phyloP scores from a whole-genome alignment of 257 asterid genomes.

The Lycium barbarum region DNA sequence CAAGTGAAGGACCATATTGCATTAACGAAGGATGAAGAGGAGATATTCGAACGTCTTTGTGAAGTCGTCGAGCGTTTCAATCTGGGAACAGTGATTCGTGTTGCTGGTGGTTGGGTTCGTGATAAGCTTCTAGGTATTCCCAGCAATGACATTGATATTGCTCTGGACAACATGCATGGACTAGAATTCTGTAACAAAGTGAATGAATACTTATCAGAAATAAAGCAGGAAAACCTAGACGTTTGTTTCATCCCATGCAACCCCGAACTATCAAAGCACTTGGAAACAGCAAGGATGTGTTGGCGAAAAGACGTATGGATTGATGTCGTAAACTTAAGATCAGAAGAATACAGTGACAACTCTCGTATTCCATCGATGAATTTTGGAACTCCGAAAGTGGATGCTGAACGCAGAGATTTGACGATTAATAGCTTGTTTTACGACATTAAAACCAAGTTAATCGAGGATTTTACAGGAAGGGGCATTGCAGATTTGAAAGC shows the following conservation, averaged over 20 bases:
- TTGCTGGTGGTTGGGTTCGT: conserved; percentile 99
- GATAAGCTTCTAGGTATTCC: conserved; percentile 79
- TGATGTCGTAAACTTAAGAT: conserved; percentile 88
- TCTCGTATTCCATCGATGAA: conserved; percentile 92
- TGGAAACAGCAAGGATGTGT: conserved; percentile 90
- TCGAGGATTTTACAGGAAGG: conserved; percentile 83
- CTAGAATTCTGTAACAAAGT: conserved; percentile 80
- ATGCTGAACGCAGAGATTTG: conserved; percentile 87
- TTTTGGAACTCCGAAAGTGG: conserved; percentile 85
- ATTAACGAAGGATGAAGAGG: neutral
- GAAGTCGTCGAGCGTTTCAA: conserved; percentile 61
- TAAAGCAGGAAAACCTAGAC: conserved; percentile 64
- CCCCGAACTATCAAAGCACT: conserved; percentile 91
- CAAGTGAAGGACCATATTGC: too few relatives aligned
- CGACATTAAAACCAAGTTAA: conserved; percentile 71
- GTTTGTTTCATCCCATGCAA: conserved; percentile 72
- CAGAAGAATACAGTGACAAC: conserved; percentile 78
- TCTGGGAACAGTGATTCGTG: conserved; percentile 78
- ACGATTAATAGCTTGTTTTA: conserved; percentile 96
- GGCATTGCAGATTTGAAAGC: conserved; percentile 74
- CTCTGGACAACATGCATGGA: conserved; percentile 83
- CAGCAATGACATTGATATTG: conserved; percentile 81
- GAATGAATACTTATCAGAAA: conserved; percentile 61
- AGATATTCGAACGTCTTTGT: conserved; percentile 65
- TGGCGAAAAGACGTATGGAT: conserved; percentile 63